These are phyloP conservation scores for Mesembryanthemum crystallinum DNA, from an alignment of 148 eudicot species.

Conservation along the genomic window DNA sequence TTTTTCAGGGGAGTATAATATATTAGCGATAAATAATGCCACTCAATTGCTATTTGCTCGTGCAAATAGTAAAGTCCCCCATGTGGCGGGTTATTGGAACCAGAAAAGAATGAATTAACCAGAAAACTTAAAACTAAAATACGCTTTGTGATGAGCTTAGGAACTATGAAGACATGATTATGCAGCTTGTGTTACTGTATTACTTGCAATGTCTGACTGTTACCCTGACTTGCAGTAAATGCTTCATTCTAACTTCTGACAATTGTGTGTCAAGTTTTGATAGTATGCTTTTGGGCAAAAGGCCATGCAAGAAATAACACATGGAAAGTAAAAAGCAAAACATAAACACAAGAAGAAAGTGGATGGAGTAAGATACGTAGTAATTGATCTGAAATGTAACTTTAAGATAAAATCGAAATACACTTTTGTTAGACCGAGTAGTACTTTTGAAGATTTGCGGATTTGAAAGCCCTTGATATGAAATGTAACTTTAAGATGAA, in stretches of 20 bases:
- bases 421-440: too few relatives aligned
- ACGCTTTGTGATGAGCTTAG: neutral
- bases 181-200: neutral
- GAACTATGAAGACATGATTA: neutral
- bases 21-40: too few relatives aligned
- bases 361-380: too few relatives aligned
- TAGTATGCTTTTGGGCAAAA: too few relatives aligned
- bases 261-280: neutral
- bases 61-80: neutral
- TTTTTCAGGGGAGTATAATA: too few relatives aligned
- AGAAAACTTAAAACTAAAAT: neutral
- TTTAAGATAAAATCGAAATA: too few relatives aligned
- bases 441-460: neutral
- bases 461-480: neutral
- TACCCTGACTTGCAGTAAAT: neutral
- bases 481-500: too few relatives aligned
- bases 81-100: neutral
- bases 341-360: too few relatives aligned
- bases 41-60: neutral
- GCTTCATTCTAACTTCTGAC: neutral
- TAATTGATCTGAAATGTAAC: too few relatives aligned
- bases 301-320: too few relatives aligned
- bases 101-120: neutral
- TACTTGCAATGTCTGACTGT: neutral
- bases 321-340: too few relatives aligned